Evolutionary conservation across 148 eudicot genomes (phyloP), one percentile per base, ranked within the genome.

Genomic region (Diospyros kaki): DNA sequence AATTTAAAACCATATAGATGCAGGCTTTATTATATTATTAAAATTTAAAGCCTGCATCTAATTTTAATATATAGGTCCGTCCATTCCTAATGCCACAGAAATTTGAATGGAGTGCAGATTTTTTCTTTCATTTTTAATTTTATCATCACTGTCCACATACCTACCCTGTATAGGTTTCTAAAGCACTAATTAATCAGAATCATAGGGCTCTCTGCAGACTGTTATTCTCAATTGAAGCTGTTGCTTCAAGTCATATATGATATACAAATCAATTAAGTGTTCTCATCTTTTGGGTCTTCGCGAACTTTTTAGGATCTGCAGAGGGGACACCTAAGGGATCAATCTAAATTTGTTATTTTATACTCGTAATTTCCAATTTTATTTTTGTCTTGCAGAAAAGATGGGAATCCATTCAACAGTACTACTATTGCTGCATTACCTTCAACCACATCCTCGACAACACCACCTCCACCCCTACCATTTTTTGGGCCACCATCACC

Each of bases 361-460:
- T 69, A 17, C 55, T 55, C 53, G 51, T 45, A 45, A 11, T 45
- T 75, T 46, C 72, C 74, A 56, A 79, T 55, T 46, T 50, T 60
- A 18, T 42, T 68, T 28, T 18, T 68, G 51, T 58, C 52, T 52
- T 80, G 83, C 95, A 92, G 96, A 78, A 83, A 72, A 9, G 94
- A 89, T 64, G 98, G 97, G 53, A 95, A 95, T 87, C 85, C 84
- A 76, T 85, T 95, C 65, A 87, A 80, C 74, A 80, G 86, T 28
- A 28, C 28, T 51, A 79, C 91, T 73, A 74, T 77, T 79, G 76
- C 93, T 78, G 87, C 96, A 64, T 61, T 77, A 82, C 80, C 98
- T 79, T 79, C 93, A 58, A 82, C 89, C 8, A 55, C 76, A 71
- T 71, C 84, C 28, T 76, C 81, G 14, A 65, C 78, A 45, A 65